Conservation (phyloP, 2,329 filamentous ascomycete genomes). For the Talaromyces sp. region DNA sequence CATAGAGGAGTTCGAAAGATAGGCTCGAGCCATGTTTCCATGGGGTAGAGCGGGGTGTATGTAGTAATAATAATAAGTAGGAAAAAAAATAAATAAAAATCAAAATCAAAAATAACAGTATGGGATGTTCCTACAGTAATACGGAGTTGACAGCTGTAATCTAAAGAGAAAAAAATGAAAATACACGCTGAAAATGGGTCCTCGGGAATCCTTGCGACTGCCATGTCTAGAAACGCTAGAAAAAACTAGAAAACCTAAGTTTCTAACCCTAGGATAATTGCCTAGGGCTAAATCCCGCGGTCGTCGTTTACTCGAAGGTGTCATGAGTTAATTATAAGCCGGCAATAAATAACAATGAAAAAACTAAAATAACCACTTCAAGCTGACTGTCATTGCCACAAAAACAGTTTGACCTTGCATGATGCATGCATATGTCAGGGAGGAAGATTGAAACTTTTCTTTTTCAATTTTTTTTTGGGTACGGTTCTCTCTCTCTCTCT, state of each 20-base stretch:
- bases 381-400: not conserved
- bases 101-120: not conserved
- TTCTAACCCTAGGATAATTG: no score
- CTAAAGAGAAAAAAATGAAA: not conserved
- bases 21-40: not conserved
- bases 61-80: not conserved
- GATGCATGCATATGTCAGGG: not conserved
- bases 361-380: no score
- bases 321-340: not conserved
- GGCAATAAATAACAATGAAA: no score
- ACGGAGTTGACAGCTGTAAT: not conserved
- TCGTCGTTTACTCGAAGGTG: not conserved
- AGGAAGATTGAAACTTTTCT: not conserved
- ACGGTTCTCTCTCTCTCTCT: not conserved
- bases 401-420: not conserved
- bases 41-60: not conserved
- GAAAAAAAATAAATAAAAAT: not conserved
- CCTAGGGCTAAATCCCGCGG: not conserved
- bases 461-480: no score
- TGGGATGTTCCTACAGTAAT: not conserved
- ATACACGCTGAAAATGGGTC: not conserved
- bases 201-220: not conserved
- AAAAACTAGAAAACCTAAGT: not conserved
- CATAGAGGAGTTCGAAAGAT: not conserved
- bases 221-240: not conserved